Percentiles rank a stretch among this genome's conserved stretches.
These are phyloP conservation scores for Aspergillus sp. DNA, from an alignment of 2,329 filamentous ascomycete species.

Conservation along the genomic window DNA sequence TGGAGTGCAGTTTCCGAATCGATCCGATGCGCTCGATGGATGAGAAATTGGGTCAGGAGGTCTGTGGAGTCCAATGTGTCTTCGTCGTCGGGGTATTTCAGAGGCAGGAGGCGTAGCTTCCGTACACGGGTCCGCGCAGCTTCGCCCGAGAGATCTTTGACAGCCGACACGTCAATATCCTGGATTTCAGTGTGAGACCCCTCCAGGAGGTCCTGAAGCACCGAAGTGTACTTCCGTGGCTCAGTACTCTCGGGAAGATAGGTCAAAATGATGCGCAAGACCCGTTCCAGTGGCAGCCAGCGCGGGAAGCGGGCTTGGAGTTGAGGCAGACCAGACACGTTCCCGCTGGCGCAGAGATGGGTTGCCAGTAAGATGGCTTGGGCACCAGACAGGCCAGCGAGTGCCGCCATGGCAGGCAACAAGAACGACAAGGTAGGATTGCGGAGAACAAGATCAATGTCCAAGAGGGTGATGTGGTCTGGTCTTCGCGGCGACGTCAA, in stretches of 20 bases:
- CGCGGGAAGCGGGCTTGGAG: slow-evolving; percentile 50
- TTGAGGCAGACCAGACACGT: slow-evolving; percentile 52
- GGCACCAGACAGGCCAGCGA: slow-evolving; percentile 49
- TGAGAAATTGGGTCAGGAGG: slow-evolving; percentile 55
- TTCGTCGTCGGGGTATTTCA: slow-evolving; percentile 47
- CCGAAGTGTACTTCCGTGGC: slow-evolving; percentile 49
- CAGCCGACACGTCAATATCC: slow-evolving; percentile 46
- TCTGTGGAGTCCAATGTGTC: slow-evolving; percentile 46
- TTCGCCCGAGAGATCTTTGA: slow-evolving; percentile 49
- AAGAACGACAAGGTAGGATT: background rate
- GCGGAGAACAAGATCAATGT: slow-evolving; percentile 1
- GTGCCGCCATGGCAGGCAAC: slow-evolving; percentile 34
- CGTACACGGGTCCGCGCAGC: slow-evolving; percentile 53
- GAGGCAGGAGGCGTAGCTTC: slow-evolving; percentile 51
- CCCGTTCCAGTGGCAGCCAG: slow-evolving; percentile 51
- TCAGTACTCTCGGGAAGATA: slow-evolving; percentile 60
- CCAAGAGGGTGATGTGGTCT: slow-evolving; percentile 27
- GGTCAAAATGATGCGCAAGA: slow-evolving; percentile 60
- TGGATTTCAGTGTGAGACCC: slow-evolving; percentile 27
- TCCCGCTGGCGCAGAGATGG: slow-evolving; percentile 54
- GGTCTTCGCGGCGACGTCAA: slow-evolving; percentile 15
- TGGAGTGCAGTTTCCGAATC: slow-evolving; percentile 60
- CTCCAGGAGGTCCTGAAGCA: slow-evolving; percentile 48
- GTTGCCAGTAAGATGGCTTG: slow-evolving; percentile 60
- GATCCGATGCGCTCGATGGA: slow-evolving; percentile 60